These are phyloP conservation scores for Coemansia sp. DNA, from an alignment of 192 early-diverging fungal genomes.

Conservation along the genomic window DNA sequence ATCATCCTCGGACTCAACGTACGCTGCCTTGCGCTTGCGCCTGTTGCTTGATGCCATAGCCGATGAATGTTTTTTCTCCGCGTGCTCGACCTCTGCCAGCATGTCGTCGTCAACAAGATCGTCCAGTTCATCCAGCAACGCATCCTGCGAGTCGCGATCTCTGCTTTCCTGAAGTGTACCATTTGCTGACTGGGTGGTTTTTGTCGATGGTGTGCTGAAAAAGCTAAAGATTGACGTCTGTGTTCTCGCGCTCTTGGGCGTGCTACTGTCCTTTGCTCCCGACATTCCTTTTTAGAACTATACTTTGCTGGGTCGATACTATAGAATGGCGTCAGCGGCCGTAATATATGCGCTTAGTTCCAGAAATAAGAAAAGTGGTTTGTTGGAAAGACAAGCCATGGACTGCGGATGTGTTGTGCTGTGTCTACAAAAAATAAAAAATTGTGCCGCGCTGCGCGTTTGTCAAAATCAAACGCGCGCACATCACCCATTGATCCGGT, in stretches of 20 bases:
- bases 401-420: no score
- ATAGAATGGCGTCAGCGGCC: no score
- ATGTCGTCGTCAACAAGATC: constrained; percentile 32
- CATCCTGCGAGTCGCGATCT: constrained; percentile 43
- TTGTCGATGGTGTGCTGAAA: constrained; percentile 37
- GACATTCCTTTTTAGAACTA: constrained; percentile 15
- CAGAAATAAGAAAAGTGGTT: background rate
- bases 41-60: constrained; percentile 1
- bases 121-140: constrained; percentile 21
- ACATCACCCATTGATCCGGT: background rate
- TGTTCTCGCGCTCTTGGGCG: constrained; percentile 36
- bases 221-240: constrained; percentile 50
- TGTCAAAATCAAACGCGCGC: background rate
- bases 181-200: background rate
- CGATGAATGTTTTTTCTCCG: constrained; percentile 7
- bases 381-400: background rate
- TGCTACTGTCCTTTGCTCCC: constrained; percentile 19
- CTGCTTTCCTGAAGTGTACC: background rate
- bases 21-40: constrained; percentile 27
- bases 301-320: no score
- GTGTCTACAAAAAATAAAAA: background rate
- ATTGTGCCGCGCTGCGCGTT: background rate
- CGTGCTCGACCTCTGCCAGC: constrained; percentile 30
- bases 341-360: background rate
- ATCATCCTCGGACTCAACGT: background rate